Evolutionary conservation across 2,329 filamentous ascomycete genomes (phyloP), one percentile per base, ranked within the genome.

Genomic region (Pseudocercospora fijiensis): DNA sequence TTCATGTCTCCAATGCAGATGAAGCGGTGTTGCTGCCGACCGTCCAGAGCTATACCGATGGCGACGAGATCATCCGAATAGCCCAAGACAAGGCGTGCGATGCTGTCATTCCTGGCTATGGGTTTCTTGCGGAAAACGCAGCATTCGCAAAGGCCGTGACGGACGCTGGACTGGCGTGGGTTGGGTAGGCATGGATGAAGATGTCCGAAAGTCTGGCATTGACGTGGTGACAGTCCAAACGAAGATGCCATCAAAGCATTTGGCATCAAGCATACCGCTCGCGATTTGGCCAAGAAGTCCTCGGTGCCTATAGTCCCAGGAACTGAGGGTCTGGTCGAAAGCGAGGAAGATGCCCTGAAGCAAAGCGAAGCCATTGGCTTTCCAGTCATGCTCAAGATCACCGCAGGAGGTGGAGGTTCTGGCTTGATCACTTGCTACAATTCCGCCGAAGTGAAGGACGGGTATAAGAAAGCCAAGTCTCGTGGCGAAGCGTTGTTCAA

Each of bases 401-500:
- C 77, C 2, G 75, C 75, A 8, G 77, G 76, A 4, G 91, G 92
- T 30, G 92, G 91, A 53, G 91, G 91, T 30, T 96, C 95, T 82
- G 92, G 92, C 2, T 87, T 96, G 82, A 83, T 91, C 37, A 91
- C 91, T 62, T 92, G 92, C 65, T 76, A 86, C 72, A 83, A 81
- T 10, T 84, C 87, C 57, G 82, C 83, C 7, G 90, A 94, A 70
- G 93, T 96, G 64, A 78, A 84, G 58, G 80, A 85, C 9, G 90
- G 91, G 72, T 76, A 75, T 63, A 69, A 71, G 43, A 74, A 67
- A 59, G 92, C 92, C 0, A 84, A 89, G 61, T 90, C 88, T 27
- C 87, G 94, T 76, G 91, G 91, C 0, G 81, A 85, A 64, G 89
- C 90, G 1, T 88, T 92, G 0, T 96, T 96, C 75, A 92, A 92